Base-by-base conservation (phyloP, 2,329 filamentous ascomycete genomes). In the Pseudogymnoascus sp. region DNA sequence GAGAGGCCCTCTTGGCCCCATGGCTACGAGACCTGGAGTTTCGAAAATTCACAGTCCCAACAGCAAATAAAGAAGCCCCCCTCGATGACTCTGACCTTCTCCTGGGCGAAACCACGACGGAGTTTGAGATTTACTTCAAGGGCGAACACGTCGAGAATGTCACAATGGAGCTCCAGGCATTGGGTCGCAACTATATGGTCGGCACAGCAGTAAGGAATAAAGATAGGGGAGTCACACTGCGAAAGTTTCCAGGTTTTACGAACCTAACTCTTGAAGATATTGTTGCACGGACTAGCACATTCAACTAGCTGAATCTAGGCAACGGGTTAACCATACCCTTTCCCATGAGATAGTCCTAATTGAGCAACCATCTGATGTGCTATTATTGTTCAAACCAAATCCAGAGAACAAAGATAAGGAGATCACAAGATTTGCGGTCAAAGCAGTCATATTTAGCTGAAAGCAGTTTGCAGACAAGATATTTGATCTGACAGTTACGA, bases 21-120 rank as follows among this genome's bases (percentile, higher is more conserved):
- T 93, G 90, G 90, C 78, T 93, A 59, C 78, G 77, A 60, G 83
- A 88, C 60, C 77, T 93, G 7, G 87, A 92, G 69, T 90, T 93
- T 71, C 77, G 80, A 64, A 77, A 80, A 59, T 88, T 90, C 38
- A 38, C 31, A 31, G 49, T 49, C 3, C 66, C 68, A 25, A 60
- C 65, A 12, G 71, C 71, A 28, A 56, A 42, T 36, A 60, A 67
- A 3, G 65, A 62, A 14, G 25, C 64, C 8, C 28, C n/a, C 1
- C 14, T 65, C 11, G 23, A 63, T 9, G 64, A 67, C 34, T 23
- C 63, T 2, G 53, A 36, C 8, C 40, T 62, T 11, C 66, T 64
- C 5, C 62, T 73, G 8, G 66, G 67, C n/a, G 68, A 69, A 6
- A 63, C 62, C 2, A 43, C 62, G 1, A 64, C 61, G 3, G 63